Conservation (phyloP, 148 eudicot species). For the Bassia scoparia region DNA sequence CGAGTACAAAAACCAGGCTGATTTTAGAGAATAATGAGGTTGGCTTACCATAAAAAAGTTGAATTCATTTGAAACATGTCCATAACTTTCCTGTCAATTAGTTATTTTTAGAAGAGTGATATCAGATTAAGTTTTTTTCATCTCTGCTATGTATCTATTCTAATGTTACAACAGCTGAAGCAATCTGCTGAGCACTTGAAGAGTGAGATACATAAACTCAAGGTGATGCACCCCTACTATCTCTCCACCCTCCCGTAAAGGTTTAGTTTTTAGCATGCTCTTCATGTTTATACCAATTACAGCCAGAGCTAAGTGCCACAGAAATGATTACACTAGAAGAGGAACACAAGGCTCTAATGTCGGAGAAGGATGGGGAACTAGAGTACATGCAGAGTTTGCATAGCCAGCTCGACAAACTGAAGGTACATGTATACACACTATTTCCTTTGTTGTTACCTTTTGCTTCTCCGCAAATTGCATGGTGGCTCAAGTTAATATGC, state of each 20-base stretch:
- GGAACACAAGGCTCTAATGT: conserved; percentile 56
- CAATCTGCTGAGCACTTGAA: conserved; percentile 48
- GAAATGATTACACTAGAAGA: conserved; percentile 52
- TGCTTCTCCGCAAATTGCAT: not conserved
- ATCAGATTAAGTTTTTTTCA: not conserved
- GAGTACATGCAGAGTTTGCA: conserved; percentile 63
- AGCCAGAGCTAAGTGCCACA: conserved; percentile 59
- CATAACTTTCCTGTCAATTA: not conserved
- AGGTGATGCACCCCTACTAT: conserved; percentile 35
- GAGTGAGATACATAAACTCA: conserved; percentile 39
- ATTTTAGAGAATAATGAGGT: conserved; percentile 59
- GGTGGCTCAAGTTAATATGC: too few relatives aligned
- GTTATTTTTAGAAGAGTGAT: not conserved
- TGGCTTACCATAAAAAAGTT: not conserved
- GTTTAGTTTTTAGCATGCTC: not conserved
- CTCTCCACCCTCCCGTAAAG: not conserved
- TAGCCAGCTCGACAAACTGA: conserved; percentile 52
- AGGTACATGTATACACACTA: conserved; percentile 34
- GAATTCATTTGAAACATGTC: not conserved
- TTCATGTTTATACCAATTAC: conserved; percentile 20
- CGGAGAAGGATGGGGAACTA: conserved; percentile 64
- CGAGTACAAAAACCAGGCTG: conserved; percentile 37
- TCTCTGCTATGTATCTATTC: not conserved
- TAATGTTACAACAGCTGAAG: conserved; percentile 58
- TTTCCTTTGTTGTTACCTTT: not conserved